Evolutionary conservation across 1,284 basidiomycete species (phyloP), one percentile per base, ranked within the genome.

Genomic region (Heterobasidion parviporum): DNA sequence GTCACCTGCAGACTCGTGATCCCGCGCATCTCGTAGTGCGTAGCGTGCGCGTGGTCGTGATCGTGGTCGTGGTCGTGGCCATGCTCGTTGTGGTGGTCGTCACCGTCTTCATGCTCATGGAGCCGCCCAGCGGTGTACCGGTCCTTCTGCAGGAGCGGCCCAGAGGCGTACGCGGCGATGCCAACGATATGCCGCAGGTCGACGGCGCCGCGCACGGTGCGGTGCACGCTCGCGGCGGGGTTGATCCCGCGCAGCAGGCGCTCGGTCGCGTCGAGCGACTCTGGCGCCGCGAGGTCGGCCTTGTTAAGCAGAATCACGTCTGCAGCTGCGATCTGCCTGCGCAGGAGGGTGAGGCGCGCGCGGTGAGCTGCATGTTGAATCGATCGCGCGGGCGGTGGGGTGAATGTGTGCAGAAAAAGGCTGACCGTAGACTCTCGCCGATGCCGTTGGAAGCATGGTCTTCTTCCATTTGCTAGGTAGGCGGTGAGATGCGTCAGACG

Each of bases 231-330:
- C 1, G 87, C 84, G 1, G 81, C 82, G 0, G 92, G 87, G 68
- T 98, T 98, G 62, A 94, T 75, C 16, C 72, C 67, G n/a, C 75
- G 80, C 43, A 95, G 83, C 18, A 80, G 71, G 15, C 62, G 64
- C 66, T 91, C 85, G 12, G 83, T 81, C 6, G 72, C 66, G 53
- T 64, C 36, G 16, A 81, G 56, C 55, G 66, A 64, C 41, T 68
- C 65, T 8, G 73, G 63, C 4, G 75, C 66, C 3, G 84, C 85
- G n/a, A 96, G 73, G 64, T 96, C 94, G 34, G 77, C 73, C 72
- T 98, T 97, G 75, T 97, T 97, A 26, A 97, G 72, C 16, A 97
- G 71, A 50, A 96, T 79, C n/a, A 94, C 86, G 65, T 97, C 94
- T 12, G 93, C 85, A 36, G 85, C 85, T 1, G 92, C 94, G 49